These are phyloP conservation scores for Rhododendron griersonianum DNA, from an alignment of 148 eudicot genomes.

Conservation along the genomic window DNA sequence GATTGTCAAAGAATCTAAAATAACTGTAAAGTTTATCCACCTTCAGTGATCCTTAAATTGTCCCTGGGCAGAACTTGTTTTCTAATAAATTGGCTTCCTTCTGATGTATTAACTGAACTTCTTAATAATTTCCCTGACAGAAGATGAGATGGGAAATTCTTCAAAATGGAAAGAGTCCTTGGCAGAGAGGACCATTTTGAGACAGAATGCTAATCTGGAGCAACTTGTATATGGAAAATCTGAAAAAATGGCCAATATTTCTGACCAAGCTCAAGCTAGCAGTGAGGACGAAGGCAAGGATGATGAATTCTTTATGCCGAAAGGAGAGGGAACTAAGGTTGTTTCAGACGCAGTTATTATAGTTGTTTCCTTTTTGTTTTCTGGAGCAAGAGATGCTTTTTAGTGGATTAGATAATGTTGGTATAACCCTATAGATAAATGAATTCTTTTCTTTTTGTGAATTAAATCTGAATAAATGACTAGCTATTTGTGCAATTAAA, in stretches of 20 bases:
- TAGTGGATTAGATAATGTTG: not conserved
- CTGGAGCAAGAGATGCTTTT: conserved; percentile 8
- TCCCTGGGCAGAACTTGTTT: not conserved
- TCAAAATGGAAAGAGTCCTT: conserved; percentile 86
- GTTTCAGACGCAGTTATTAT: conserved; percentile 6
- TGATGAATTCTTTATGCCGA: conserved; percentile 78
- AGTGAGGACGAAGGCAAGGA: conserved; percentile 67
- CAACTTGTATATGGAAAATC: conserved; percentile 79
- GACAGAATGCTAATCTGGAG: conserved; percentile 65
- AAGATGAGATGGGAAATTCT: conserved; percentile 62
- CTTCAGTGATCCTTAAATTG: not conserved
- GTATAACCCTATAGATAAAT: not conserved
- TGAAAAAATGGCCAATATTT: conserved; percentile 16
- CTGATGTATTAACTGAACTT: not conserved
- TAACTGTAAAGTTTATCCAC: not conserved
- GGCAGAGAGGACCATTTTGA: conserved; percentile 43
- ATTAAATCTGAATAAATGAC: not conserved
- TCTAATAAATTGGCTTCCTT: not conserved
- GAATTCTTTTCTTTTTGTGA: not conserved
- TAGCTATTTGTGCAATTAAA: not conserved
- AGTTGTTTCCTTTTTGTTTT: not conserved
- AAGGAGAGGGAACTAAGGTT: conserved; percentile 91
- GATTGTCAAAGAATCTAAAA: not conserved
- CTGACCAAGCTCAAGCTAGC: conserved; percentile 23
- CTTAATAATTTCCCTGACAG: conserved; percentile 22